Evolutionary conservation across 164 flowering plant species (phyloP), one percentile per base, ranked within the genome.

Genomic region (Liquidambar formosana): DNA sequence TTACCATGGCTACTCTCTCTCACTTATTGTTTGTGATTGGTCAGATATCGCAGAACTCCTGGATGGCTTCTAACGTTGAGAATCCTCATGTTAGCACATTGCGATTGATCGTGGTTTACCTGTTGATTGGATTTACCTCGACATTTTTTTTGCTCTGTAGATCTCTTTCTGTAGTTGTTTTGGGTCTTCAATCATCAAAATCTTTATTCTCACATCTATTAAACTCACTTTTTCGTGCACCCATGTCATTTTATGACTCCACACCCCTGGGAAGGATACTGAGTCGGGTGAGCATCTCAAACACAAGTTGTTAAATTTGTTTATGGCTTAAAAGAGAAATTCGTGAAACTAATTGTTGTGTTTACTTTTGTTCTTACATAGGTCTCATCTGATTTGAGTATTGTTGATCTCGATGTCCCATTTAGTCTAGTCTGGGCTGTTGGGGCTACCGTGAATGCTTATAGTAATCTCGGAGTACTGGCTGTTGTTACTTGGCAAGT

Each of bases 231-330:
- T 81, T 83, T 25, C 82, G 79, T 19, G 86, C 86, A n/a, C 86
- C 86, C 1, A 81, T 83, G 84, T 79, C 86, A 1, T 83, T 83
- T 47, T 81, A 81, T 59, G 86, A 83, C 68, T 78, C 86, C 45
- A 83, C 84, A 5, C 86, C 86, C 45, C 71, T 81, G 4, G 86
- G 86, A 73, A 68, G 86, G 64, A 79, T 83, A 48, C 73, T 83
- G 11, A 83, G 83, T 70, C 74, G 86, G 66, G 86, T 83, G 77
- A 65, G 81, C 47, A 72, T 64, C 23, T 54, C 52, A 15, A 62
- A 59, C 47, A 44, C 11, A 9, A 52, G 14, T 19, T 19, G 5
- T 53, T 4, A 10, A 1, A 21, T 53, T 53, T 41, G 26, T 18
- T n/a, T n/a, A n/a, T n/a, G n/a, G n/a, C 2, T 56, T 10, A 15